Evolutionary conservation across 2,329 filamentous ascomycete species (phyloP).

Genomic region (Aschersonia sp.): DNA sequence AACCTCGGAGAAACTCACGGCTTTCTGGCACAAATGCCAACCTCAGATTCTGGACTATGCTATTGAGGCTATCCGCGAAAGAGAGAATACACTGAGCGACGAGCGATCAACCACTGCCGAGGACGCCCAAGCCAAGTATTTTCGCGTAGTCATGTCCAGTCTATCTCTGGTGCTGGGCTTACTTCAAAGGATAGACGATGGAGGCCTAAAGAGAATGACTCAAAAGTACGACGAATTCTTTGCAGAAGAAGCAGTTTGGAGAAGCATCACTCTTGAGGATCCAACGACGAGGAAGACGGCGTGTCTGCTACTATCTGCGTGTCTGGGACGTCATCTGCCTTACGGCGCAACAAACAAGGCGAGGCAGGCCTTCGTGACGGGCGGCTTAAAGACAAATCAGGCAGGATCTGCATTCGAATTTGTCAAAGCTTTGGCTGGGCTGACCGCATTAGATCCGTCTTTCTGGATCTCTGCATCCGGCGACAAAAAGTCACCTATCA

Average conservation of each 20-base stretch:
- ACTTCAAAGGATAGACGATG: constrained; percentile 25
- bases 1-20: constrained; percentile 61
- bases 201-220: constrained; percentile 44
- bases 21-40: constrained; percentile 74
- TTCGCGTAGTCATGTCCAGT: constrained; percentile 49
- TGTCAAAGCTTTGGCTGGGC: constrained; percentile 45
- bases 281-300: constrained; percentile 32
- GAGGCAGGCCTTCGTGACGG: constrained; percentile 49
- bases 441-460: constrained; percentile 51
- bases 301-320: constrained; percentile 34
- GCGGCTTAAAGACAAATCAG: constrained; percentile 60
- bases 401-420: constrained; percentile 59
- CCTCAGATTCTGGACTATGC: constrained; percentile 70
- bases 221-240: constrained; percentile 53
- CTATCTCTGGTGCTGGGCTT: constrained; percentile 40
- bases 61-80: constrained; percentile 66
- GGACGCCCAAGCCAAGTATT: constrained; percentile 75
- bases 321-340: constrained; percentile 32
- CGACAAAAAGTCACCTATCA: constrained; percentile 37
- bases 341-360: constrained; percentile 34
- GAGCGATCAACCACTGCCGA: constrained; percentile 72
- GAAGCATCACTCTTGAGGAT: constrained; percentile 49
- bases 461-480: constrained; percentile 51
- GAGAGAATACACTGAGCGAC: constrained; percentile 70
- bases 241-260: constrained; percentile 50